Evolutionary conservation across 2,329 filamentous ascomycete species (phyloP), one percentile per base, ranked within the genome.

Genomic region (Penicillium sp.): DNA sequence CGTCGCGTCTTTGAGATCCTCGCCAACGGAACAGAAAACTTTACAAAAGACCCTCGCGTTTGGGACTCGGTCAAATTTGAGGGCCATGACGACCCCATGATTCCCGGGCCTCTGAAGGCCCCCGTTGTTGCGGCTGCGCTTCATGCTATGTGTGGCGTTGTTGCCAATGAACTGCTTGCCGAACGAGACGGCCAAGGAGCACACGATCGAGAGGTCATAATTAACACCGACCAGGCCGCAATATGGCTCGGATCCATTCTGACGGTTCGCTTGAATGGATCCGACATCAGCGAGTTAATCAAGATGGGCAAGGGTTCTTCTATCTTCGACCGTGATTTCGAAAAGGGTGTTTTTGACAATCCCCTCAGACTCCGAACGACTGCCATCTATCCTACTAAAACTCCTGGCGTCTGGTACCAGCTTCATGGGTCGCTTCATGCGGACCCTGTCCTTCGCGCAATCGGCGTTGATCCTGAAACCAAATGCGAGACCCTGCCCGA

Each of bases 361-460:
- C 39, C 39, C n/a, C 5, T 41, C 1, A 22, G 18, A 11, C 25
- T 13, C 3, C 72, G 77, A 14, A 63, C 70, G 5, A 77, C 74
- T 7, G 74, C 70, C 1, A 70, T 79, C 42, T 81, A 81, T 54
- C 74, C 73, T 6, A 81, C 79, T 0, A 73, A 69, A 18, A 64
- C 76, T 28, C 63, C 69, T 0, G 67, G 69, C 0, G 70, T 74
- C 0, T 80, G 75, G 74, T 82, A 78, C 58, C 76, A 76, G 8
- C 67, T 82, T 1, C 77, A 81, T 46, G 79, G 79, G 6, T 79
- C 75, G 1, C 67, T 81, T 40, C 62, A 78, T 33, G 73, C 77
- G 0, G 60, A 63, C 2, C 68, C 72, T 1, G 74, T 75, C 0
- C 68, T 81, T 1, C 58, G 67, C 27, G 71, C 74, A 18, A 74